Evolutionary conservation across 257 asterid genomes (phyloP), one percentile per base, ranked within the genome.

Genomic region (Ajuga chamaepitys): DNA sequence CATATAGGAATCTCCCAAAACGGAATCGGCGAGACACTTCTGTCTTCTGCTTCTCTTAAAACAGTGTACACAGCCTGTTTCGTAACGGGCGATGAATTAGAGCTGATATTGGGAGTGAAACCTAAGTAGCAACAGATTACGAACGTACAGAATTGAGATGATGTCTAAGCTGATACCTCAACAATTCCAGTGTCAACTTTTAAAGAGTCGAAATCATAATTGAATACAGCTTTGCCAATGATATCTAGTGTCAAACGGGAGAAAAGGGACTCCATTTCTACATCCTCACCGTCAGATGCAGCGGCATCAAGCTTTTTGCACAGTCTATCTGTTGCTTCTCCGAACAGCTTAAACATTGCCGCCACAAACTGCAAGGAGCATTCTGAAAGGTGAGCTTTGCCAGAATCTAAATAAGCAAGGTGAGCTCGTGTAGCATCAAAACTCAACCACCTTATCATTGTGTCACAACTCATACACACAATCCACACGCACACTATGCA

Each of bases 261-360:
- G 76, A 93, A 93, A 47, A 93, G 97, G 75, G 99, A 89, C 82
- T 89, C 97, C 97, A 93, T 89, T 78, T 93, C 97, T 37, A 89
- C 95, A 68, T 87, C 96, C 80, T 89, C 96, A 17, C 96, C 95
- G 68, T 93, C 86, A 72, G 95, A 84, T 72, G 95, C 95, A 75
- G 97, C 96, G 59, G 75, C 82, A 55, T 93, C 99, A 56, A 93
- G 95, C 76, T 83, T 88, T 65, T 64, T 70, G 81, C 96, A 89
- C 24, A 93, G 86, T 70, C 96, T 86, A 66, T 89, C 85, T 55
- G 97, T 84, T 59, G 99, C 96, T 77, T 82, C 82, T 65, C 99
- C 97, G 74, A 93, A 93, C 66, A 93, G 77, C 71, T 75, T 70
- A 65, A 93, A 81, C 97, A 93, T 89, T 64, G 93, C 88, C 57